Evolutionary conservation across 2,329 filamentous ascomycete species (phyloP), one percentile per base, ranked within the genome.

Genomic region (Aspergillus sp.): DNA sequence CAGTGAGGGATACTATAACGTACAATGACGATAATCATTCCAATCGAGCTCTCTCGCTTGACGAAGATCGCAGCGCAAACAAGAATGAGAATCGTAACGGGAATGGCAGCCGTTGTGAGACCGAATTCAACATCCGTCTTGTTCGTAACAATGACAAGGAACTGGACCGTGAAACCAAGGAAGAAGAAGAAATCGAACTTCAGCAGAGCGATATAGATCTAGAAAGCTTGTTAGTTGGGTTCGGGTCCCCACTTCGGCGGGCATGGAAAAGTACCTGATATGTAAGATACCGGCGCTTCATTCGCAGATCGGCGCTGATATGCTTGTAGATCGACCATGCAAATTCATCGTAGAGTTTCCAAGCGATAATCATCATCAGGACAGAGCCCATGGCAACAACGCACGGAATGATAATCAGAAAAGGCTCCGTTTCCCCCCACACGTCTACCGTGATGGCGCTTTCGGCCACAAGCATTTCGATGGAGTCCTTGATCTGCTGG

Each of bases 121-220:
- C 85, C 90, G 69, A 95, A 91, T 76, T 99, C 95, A 69, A 87
- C 81, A 63, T 89, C 85, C 51, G 84, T 84, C 25, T 82, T 83
- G 65, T 85, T 85, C 48, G 86, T 89, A 61, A 99, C 92, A 61
- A 98, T 90, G 69, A 99, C 94, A 57, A 98, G 85, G 77, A 99
- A 99, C 74, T 99, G 95, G 50, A 99, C 91, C 6, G 95, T 98
- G 77, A 99, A 99, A 57, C 94, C 95, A 54, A 99, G 87, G 84
- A 99, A 99, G 83, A 99, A 98, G 87, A 99, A 99, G 79, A 99
- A 98, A 80, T 99, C 95, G 76, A 99, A 99, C 79, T 99, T 99
- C 66, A 99, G 85, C 10, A 99, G 85, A 39, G 95, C 92, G 72
- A 99, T 97, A 78, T 97, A 99, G 76, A 99, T 93, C 93, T 97